Conservation (phyloP, 345 rosid genomes). For the Geranium rotundifolium region DNA sequence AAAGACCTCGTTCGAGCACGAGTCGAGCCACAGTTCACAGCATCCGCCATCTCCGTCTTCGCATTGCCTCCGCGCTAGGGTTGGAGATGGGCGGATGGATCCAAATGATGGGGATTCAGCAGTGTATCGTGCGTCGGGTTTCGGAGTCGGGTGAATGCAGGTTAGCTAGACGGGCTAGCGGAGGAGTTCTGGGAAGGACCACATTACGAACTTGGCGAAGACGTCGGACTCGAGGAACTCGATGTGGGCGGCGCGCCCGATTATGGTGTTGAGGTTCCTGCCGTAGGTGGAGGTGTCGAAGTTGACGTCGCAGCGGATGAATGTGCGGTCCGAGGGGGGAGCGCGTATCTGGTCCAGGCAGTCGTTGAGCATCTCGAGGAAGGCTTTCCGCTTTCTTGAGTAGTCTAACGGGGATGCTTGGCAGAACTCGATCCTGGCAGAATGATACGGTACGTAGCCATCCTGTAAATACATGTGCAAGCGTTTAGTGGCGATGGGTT, state of each 20-base stretch:
- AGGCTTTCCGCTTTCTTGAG: conserved; percentile 67
- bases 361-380: conserved; percentile 85
- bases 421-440: conserved; percentile 82
- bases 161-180: not conserved
- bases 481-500: not conserved
- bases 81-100: not conserved
- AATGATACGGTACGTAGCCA: conserved; percentile 97
- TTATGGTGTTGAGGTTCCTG: conserved; percentile 68
- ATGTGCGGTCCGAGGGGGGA: conserved; percentile 47
- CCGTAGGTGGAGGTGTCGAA: conserved; percentile 67
- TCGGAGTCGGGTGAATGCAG: not conserved
- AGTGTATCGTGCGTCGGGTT: no score
- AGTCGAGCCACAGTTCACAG: not conserved
- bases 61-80: no score
- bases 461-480: conserved; percentile 37
- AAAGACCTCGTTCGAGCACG: no score
- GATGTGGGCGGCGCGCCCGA: conserved; percentile 92
- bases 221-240: conserved; percentile 86
- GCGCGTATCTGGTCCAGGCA: conserved; percentile 93
- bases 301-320: conserved; percentile 88
- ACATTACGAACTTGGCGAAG: conserved; percentile 80
- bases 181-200: conserved; percentile 80
- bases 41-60: not conserved
- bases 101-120: not conserved
- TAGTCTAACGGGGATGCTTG: conserved; percentile 64